These are phyloP conservation scores for Heteromeles arbutifolia DNA, from an alignment of 306 rosid species.

Conservation along the genomic window DNA sequence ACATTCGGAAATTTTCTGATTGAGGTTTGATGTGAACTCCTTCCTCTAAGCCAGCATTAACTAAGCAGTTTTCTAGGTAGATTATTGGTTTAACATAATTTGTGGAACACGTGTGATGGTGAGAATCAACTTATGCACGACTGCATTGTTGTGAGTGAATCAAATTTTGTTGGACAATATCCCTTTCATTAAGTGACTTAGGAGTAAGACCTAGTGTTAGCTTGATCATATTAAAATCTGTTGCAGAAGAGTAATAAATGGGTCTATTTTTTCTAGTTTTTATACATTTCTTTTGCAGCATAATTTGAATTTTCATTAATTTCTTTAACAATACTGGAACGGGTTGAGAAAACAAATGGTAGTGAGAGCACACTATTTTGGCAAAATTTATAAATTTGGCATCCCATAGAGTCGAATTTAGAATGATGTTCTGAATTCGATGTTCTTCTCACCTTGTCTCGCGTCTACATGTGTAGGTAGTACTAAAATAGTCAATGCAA, in stretches of 20 bases:
- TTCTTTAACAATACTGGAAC: too few species aligned
- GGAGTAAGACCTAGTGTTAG: too few species aligned
- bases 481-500: not conserved
- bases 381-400: not conserved
- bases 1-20: too few species aligned
- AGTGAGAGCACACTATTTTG: not conserved
- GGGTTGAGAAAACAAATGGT: not conserved
- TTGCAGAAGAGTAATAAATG: too few species aligned
- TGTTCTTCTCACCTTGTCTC: not conserved
- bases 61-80: too few species aligned
- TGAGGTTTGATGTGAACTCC: too few species aligned
- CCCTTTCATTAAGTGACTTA: not conserved
- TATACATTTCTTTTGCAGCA: too few species aligned
- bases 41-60: too few species aligned
- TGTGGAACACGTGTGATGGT: not conserved
- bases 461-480: not conserved
- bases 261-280: too few species aligned
- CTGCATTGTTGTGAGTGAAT: not conserved
- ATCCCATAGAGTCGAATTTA: not conserved
- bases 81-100: too few species aligned
- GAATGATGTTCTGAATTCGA: not conserved
- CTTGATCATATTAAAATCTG: too few species aligned
- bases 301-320: too few species aligned
- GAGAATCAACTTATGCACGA: not conserved
- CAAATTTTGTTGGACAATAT: not conserved